Base-by-base conservation (phyloP, 1,284 basidiomycete species). In the Trametes hirsuta region DNA sequence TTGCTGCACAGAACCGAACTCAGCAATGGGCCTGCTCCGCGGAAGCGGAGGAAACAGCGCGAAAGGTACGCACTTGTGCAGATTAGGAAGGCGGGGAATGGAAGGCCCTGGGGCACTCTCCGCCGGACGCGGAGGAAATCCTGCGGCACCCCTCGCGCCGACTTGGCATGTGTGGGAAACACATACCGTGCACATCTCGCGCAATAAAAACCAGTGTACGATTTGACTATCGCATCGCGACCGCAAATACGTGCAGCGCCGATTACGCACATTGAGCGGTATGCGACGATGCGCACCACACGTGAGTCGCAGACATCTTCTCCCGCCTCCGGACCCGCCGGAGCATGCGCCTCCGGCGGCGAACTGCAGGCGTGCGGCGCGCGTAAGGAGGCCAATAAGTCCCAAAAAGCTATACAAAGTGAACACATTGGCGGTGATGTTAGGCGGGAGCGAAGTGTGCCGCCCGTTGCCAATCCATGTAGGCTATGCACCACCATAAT, bases 41-140 rank as follows among this genome's bases (percentile, higher is more conserved):
- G 56, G 49, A 47, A 41, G 42, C 56, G 56, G 56, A 47, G 56
- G 44, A 35, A 58, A 41, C 25, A 35, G 42, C 41, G 56, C 49
- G 56, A 58, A 52, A 58, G 56, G 56, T 34, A 58, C 56, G 56
- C 34, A 47, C 48, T 46, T 47, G 45, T 9, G 30, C 49, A 3
- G 35, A 47, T 25, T n/a, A 25, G 56, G 56, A 52, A 58, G 45
- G 49, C 45, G 25, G 45, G 42, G 36, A 58, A 58, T 58, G 56
- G 56, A 58, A 58, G 56, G 24, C 18, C 34, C 44, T 35, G 22
- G 39, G 18, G 6, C 21, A 35, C 14, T 11, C 36, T 58, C 56
- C 56, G 56, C 56, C 56, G 35, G 36, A 18, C 44, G 56, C 56
- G 56, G 56, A 58, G 49, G 30, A 36, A 39, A 41, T 30, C 49